phyloP scores from a whole-genome alignment of 345 rosid species.

The Bruguiera gymnorhiza region DNA sequence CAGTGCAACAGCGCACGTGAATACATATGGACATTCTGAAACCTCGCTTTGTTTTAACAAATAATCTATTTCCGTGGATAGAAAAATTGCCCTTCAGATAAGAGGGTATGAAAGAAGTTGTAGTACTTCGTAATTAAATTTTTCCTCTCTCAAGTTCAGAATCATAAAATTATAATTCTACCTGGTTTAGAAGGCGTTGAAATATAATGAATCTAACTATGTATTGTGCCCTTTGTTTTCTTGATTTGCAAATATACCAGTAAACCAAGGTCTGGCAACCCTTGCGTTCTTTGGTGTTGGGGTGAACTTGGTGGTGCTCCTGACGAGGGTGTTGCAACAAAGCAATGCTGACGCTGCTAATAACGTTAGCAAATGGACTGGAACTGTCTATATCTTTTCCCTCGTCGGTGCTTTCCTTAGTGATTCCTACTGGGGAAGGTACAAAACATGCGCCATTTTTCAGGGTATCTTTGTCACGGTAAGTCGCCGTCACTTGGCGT shows the following conservation, averaged over 20 bases:
- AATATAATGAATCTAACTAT: background rate
- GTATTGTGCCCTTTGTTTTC: background rate
- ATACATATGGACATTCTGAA: background rate
- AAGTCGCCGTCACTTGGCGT: conserved; percentile 33
- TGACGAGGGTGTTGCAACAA: conserved; percentile 89
- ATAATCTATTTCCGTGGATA: no score
- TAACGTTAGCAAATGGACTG: conserved; percentile 99
- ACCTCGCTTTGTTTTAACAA: no score
- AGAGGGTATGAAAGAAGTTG: no score
- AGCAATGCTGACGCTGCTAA: conserved; percentile 97
- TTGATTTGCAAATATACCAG: conserved; percentile 32
- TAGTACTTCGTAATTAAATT: no score
- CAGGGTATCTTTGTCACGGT: conserved; percentile 91
- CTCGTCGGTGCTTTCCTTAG: conserved; percentile 95
- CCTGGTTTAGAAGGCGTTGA: background rate
- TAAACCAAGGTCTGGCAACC: conserved; percentile 96
- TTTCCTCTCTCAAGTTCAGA: no score
- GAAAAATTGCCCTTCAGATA: no score
- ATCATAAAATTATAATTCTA: background rate
- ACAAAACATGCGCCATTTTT: conserved; percentile 95
- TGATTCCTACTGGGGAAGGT: conserved; percentile 99
- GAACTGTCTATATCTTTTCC: conserved; percentile 97
- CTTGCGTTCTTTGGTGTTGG: conserved; percentile 98
- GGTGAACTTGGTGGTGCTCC: conserved; percentile 88
- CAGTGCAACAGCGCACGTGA: background rate